These are phyloP conservation scores for Pichia nakasei DNA, from an alignment of 805 yeast genomes.

Conservation along the genomic window DNA sequence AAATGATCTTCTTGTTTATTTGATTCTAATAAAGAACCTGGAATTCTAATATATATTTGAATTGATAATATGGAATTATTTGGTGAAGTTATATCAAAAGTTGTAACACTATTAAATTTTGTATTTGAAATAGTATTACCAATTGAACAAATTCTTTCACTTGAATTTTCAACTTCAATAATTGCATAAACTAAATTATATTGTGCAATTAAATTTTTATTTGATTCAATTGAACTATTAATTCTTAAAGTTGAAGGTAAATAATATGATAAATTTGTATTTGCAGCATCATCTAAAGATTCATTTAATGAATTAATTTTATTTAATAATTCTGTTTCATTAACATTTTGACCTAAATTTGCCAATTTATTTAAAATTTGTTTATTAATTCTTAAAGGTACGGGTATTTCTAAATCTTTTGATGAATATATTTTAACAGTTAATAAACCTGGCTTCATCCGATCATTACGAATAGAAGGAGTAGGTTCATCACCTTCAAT, in stretches of 20 bases:
- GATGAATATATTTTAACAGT: constrained; percentile 73
- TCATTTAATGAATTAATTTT: constrained; percentile 28
- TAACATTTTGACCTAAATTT: constrained; percentile 39
- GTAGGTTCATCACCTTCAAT: constrained; percentile 16
- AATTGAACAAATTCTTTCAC: constrained; percentile 78
- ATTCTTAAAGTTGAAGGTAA: constrained; percentile 37
- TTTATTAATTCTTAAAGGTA: constrained; percentile 55
- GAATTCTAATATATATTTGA: constrained; percentile 73
- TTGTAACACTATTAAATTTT: constrained; percentile 79
- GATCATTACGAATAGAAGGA: background rate
- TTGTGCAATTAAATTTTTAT: constrained; percentile 42
- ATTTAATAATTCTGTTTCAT: constrained; percentile 23
- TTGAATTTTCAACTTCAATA: constrained; percentile 90
- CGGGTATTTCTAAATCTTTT: constrained; percentile 59
- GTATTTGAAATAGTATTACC: constrained; percentile 74
- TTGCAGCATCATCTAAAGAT: constrained; percentile 21
- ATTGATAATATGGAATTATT: constrained; percentile 41
- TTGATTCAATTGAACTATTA: constrained; percentile 34
- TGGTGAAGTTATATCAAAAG: constrained; percentile 76
- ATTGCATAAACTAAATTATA: constrained; percentile 64
- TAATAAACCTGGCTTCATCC: constrained; percentile 55
- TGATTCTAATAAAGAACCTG: constrained; percentile 44
- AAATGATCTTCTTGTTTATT: constrained; percentile 53
- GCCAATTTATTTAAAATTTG: constrained; percentile 58
- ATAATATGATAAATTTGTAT: constrained; percentile 23